A percentile compares a stretch with the other conserved stretches of the same genome.
Evolutionary conservation across 176 grass and related monocot genomes (phyloP).

Genomic region (Oryza longistaminata): DNA sequence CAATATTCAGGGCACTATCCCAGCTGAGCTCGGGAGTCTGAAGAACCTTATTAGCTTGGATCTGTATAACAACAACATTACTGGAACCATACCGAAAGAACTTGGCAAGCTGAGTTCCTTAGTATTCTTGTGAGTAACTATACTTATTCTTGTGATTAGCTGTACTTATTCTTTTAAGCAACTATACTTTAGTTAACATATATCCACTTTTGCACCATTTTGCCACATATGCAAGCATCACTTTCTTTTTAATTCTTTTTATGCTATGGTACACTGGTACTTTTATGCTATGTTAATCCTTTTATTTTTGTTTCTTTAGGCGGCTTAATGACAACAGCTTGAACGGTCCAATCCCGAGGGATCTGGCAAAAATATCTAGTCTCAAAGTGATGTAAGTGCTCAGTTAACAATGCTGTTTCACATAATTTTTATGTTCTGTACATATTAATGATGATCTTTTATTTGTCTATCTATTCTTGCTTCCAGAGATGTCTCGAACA

Average conservation of each 20-base stretch:
- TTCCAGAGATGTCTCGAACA: constrained; percentile 75
- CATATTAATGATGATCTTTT: constrained; percentile 29
- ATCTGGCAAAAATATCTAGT: constrained; percentile 51
- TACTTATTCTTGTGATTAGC: background rate
- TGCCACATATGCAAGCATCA: background rate
- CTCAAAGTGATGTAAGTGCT: constrained; percentile 82
- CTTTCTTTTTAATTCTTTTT: background rate
- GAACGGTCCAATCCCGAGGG: constrained; percentile 66
- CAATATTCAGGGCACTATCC: constrained; percentile 69
- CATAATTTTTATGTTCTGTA: background rate
- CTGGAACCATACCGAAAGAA: constrained; percentile 61
- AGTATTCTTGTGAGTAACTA: constrained; percentile 66
- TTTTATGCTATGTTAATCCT: background rate
- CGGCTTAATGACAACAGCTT: constrained; percentile 66
- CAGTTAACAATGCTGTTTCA: constrained; percentile 4
- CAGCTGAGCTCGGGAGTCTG: constrained; percentile 61
- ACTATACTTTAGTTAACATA: background rate
- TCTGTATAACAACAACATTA: constrained; percentile 83
- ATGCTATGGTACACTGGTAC: background rate
- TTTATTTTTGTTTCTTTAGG: constrained; percentile 35
- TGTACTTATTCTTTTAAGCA: constrained; percentile 49
- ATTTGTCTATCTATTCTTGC: constrained; percentile 12
- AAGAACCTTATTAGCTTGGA: constrained; percentile 77
- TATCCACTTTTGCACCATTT: background rate
- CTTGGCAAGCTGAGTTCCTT: constrained; percentile 64